Evolutionary conservation across 2,329 filamentous ascomycete genomes (phyloP).

Genomic region (Teratosphaeria nubilosa): DNA sequence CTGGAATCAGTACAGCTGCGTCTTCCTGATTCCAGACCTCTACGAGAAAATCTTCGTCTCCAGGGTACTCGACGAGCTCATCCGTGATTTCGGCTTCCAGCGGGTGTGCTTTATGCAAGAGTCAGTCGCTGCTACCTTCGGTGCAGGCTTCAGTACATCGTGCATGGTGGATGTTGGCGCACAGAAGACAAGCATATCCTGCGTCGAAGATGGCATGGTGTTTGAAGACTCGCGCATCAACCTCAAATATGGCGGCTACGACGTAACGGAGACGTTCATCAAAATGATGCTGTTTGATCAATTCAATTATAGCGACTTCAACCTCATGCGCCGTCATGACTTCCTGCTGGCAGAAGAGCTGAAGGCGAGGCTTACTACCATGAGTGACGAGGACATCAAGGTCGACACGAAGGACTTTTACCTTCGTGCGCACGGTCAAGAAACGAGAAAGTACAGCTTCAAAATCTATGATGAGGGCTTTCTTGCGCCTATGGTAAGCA

Average conservation of each 20-base stretch:
- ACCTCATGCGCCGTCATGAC: conserved; percentile 80
- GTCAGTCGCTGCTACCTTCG: conserved; percentile 87
- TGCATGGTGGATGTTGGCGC: conserved; percentile 95
- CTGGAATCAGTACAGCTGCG: conserved; percentile 85
- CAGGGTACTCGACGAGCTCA: conserved; percentile 69
- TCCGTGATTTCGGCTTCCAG: conserved; percentile 82
- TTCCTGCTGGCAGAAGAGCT: conserved; percentile 90
- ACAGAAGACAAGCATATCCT: conserved; percentile 94
- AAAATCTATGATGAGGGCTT: conserved; percentile 96
- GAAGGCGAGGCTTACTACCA: conserved; percentile 84
- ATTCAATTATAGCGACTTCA: conserved; percentile 92
- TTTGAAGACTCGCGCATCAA: conserved; percentile 92
- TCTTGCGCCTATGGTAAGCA: conserved; percentile 65
- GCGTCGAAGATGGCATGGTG: conserved; percentile 91
- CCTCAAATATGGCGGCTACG: conserved; percentile 82
- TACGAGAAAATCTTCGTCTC: conserved; percentile 93
- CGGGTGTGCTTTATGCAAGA: conserved; percentile 92
- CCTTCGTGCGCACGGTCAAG: conserved; percentile 74
- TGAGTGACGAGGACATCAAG: conserved; percentile 81
- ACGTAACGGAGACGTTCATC: conserved; percentile 88
- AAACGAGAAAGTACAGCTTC: conserved; percentile 87
- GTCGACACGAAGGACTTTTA: conserved; percentile 87
- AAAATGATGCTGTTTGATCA: conserved; percentile 98
- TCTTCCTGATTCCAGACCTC: conserved; percentile 93
- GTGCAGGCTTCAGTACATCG: conserved; percentile 84